A percentile compares a stretch with the other conserved stretches of the same genome.
These are phyloP conservation scores for Heteromeles arbutifolia DNA, from an alignment of 306 rosid genomes.

Conservation along the genomic window DNA sequence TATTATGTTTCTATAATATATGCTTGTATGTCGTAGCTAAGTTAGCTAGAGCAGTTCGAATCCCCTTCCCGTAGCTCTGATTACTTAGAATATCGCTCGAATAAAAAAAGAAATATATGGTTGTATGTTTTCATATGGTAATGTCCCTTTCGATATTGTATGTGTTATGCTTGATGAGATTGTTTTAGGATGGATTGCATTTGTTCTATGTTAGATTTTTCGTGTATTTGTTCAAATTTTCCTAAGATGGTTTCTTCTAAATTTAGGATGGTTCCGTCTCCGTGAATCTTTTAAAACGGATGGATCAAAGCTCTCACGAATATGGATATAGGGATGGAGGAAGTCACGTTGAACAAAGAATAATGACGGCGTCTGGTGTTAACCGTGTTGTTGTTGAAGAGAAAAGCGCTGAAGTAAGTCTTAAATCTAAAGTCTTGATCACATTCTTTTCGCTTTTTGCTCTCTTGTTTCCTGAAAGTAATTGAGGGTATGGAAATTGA, in stretches of 20 bases:
- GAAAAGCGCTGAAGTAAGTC: constrained; percentile 50
- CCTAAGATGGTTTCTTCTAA: constrained; percentile 17
- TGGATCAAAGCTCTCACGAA: constrained; percentile 38
- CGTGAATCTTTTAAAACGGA: constrained; percentile 27
- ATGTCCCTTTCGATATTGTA: neutral
- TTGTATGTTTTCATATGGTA: neutral
- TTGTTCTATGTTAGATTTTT: neutral
- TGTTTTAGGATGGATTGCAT: neutral
- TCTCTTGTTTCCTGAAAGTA: neutral
- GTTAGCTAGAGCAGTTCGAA: neutral
- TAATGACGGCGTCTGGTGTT: constrained; percentile 45
- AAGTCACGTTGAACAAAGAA: constrained; percentile 55
- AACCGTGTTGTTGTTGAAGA: constrained; percentile 29
- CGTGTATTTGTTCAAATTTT: neutral
- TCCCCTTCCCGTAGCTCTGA: neutral
- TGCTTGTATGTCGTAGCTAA: neutral
- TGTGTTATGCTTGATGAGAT: neutral
- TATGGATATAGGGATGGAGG: constrained; percentile 43
- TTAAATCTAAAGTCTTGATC: constrained; percentile 6
- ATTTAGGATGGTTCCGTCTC: constrained; percentile 51
- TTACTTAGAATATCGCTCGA: too few relatives aligned
- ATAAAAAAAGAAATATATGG: too few relatives aligned
- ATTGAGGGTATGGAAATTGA: constrained; percentile 9
- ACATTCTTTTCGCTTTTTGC: neutral
- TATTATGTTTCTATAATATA: neutral